A percentile compares a stretch with the other conserved stretches of the same genome.
Conservation (phyloP, 1,284 basidiomycete species). For the Erythrobasidium hasegawianum region DNA sequence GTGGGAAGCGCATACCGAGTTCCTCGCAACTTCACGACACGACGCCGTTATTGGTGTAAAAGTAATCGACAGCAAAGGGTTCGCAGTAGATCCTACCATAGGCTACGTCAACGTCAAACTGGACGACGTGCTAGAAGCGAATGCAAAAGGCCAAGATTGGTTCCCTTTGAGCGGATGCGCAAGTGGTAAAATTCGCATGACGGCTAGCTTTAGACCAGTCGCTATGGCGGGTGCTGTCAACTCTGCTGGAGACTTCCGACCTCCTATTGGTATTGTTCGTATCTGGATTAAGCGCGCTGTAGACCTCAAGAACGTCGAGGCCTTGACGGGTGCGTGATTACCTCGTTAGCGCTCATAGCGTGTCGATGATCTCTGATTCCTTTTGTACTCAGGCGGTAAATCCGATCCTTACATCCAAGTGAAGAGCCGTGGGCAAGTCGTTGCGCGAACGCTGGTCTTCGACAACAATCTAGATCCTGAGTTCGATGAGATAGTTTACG, state of each 20-base stretch:
- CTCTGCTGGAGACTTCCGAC: slow-evolving; percentile 76
- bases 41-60: slow-evolving; percentile 72
- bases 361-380: too few relatives aligned
- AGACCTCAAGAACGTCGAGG: slow-evolving; percentile 95
- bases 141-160: slow-evolving; percentile 75
- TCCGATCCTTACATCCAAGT: slow-evolving; percentile 90
- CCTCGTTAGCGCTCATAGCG: too few relatives aligned
- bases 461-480: slow-evolving; percentile 66
- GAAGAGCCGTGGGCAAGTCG: slow-evolving; percentile 66
- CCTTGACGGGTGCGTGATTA: slow-evolving; percentile 45
- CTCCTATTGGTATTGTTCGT: slow-evolving; percentile 87
- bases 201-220: slow-evolving; percentile 90
- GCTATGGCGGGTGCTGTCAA: slow-evolving; percentile 85
- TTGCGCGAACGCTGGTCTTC: slow-evolving; percentile 66
- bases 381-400: slow-evolving; percentile 55
- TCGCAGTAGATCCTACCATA: slow-evolving; percentile 72
- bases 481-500: slow-evolving; percentile 91
- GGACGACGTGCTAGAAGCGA: slow-evolving; percentile 70
- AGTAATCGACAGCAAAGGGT: slow-evolving; percentile 77
- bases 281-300: slow-evolving; percentile 76
- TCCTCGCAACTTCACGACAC: slow-evolving; percentile 77
- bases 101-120: slow-evolving; percentile 76
- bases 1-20: slow-evolving; percentile 92
- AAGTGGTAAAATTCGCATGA: slow-evolving; percentile 73
- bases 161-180: slow-evolving; percentile 78